Percentiles rank a stretch among this genome's conserved stretches.
These are phyloP conservation scores for Fusarium gaditjirri DNA, from an alignment of 2,329 filamentous ascomycete genomes.

Conservation along the genomic window DNA sequence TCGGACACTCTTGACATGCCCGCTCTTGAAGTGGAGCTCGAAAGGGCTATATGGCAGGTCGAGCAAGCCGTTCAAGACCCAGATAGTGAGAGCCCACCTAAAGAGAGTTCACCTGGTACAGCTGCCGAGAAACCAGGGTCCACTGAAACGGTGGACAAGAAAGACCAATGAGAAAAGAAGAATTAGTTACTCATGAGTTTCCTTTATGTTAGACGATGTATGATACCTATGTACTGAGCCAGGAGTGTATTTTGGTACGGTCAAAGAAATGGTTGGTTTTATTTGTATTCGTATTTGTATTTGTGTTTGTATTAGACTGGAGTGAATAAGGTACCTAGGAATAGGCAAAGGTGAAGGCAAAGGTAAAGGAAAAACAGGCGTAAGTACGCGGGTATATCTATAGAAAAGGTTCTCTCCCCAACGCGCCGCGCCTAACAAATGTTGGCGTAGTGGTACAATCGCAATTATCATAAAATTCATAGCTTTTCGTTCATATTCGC, in stretches of 20 bases:
- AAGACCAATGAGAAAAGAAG: conserved; percentile 35
- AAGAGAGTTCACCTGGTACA: conserved; percentile 26
- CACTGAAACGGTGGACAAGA: conserved; percentile 18
- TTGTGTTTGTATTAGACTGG: conserved; percentile 19
- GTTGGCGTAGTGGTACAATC: conserved; percentile 26
- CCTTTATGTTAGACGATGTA: conserved; percentile 36
- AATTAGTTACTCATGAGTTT: conserved; percentile 6
- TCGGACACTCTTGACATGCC: conserved; percentile 73
- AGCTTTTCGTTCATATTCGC: not conserved
- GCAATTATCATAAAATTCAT: conserved; percentile 29
- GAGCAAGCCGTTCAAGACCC: conserved; percentile 60
- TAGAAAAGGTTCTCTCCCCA: conserved; percentile 41
- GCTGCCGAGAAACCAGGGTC: conserved; percentile 20
- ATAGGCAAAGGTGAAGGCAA: conserved; percentile 11
- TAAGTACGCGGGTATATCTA: conserved; percentile 42
- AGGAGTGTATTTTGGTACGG: conserved; percentile 16
- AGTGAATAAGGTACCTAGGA: conserved; percentile 2
- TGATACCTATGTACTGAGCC: conserved; percentile 33
- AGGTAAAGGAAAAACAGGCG: conserved; percentile 29
- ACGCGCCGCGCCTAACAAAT: conserved; percentile 17
- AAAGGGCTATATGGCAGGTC: conserved; percentile 81
- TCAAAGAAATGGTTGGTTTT: conserved; percentile 12
- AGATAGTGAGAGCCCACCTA: conserved; percentile 13
- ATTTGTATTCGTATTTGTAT: conserved; percentile 16
- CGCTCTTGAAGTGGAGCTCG: conserved; percentile 76